These are phyloP conservation scores for Gastrodia elata DNA, from an alignment of 106 monocot species.

Conservation along the genomic window DNA sequence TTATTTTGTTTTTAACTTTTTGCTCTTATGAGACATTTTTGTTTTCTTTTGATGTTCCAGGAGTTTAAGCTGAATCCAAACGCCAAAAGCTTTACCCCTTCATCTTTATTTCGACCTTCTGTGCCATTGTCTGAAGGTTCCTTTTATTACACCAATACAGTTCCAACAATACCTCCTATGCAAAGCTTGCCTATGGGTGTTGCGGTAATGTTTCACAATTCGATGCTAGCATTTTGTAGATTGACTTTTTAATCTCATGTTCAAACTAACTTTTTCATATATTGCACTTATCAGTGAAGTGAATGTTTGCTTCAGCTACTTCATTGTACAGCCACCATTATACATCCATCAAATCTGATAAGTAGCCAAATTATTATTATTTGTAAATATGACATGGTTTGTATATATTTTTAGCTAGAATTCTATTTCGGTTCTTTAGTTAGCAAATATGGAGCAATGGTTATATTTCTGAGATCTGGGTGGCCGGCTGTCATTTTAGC, in stretches of 20 bases:
- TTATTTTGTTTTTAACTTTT: background rate
- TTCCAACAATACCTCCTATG: slow-evolving; percentile 48
- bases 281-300: background rate
- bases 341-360: background rate
- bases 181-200: slow-evolving; percentile 48
- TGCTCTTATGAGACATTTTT: background rate
- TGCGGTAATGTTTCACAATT: slow-evolving; percentile 37
- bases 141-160: slow-evolving; percentile 50
- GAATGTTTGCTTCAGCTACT: background rate
- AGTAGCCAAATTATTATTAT: background rate
- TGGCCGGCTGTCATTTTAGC: background rate
- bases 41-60: slow-evolving; percentile 33
- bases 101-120: slow-evolving; percentile 42
- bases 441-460: background rate
- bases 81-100: slow-evolving; percentile 78
- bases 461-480: background rate
- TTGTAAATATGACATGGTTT: background rate
- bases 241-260: background rate
- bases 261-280: background rate
- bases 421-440: background rate
- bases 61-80: slow-evolving; percentile 94
- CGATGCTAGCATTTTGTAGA: background rate
- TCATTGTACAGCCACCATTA: background rate
- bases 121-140: slow-evolving; percentile 34
- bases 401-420: background rate